Conservation (phyloP, 1,284 basidiomycete genomes). For the Pascua guehoae region DNA sequence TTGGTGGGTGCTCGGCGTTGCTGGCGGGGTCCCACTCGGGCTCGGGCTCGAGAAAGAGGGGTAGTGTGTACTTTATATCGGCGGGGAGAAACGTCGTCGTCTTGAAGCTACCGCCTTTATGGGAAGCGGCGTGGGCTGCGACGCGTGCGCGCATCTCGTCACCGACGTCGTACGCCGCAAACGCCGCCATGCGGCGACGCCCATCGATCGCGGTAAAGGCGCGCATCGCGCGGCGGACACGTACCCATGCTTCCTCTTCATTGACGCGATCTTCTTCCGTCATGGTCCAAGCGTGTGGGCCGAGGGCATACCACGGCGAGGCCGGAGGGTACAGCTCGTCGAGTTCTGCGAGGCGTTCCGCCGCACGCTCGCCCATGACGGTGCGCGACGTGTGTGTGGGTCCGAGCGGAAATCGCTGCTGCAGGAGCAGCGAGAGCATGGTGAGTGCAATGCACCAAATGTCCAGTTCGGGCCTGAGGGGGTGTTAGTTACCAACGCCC, state of each 20-base stretch:
- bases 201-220: slow-evolving; percentile 54
- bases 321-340: slow-evolving; percentile 41
- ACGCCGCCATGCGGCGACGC: slow-evolving; percentile 50
- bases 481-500: slow-evolving; percentile 10
- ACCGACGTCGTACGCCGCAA: slow-evolving; percentile 46
- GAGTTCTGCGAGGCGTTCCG: slow-evolving; percentile 51
- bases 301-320: slow-evolving; percentile 30
- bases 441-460: slow-evolving; percentile 58
- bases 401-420: slow-evolving; percentile 55
- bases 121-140: slow-evolving; percentile 13
- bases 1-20: slow-evolving; percentile 7
- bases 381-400: slow-evolving; percentile 52
- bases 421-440: slow-evolving; percentile 53
- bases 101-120: slow-evolving; percentile 48
- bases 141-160: slow-evolving; percentile 26
- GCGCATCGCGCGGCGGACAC: slow-evolving; percentile 49
- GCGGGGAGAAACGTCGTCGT: slow-evolving; percentile 52
- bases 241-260: slow-evolving; percentile 32
- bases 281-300: not conserved
- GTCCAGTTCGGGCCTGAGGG: slow-evolving; percentile 55
- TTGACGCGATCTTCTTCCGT: slow-evolving; percentile 23
- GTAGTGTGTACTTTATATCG: slow-evolving; percentile 53
- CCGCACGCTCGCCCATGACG: slow-evolving; percentile 51
- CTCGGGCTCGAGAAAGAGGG: slow-evolving; percentile 32
- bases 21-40: not conserved